Evolutionary conservation across 2,329 filamentous ascomycete genomes (phyloP).

Genomic region (Tolypocladium inflatum): DNA sequence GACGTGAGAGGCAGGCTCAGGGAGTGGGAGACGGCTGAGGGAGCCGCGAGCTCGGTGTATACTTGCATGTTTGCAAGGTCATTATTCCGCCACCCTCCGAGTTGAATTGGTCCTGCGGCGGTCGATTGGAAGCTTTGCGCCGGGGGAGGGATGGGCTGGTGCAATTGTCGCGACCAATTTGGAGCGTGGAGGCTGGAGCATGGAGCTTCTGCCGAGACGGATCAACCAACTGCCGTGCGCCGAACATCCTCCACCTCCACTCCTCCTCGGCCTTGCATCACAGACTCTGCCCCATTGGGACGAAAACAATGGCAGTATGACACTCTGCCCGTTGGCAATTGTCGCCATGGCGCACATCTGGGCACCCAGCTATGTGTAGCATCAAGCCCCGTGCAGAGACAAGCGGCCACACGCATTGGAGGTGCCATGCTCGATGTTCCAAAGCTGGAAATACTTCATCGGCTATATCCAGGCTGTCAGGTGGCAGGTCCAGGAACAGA

Average conservation of each 20-base stretch:
- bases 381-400: too few relatives aligned
- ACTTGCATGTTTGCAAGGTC: conserved; percentile 66
- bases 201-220: conserved; percentile 3
- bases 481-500: too few relatives aligned
- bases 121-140: not conserved
- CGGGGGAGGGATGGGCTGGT: not conserved
- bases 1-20: conserved; percentile 70
- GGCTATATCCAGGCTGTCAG: too few relatives aligned
- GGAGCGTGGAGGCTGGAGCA: not conserved
- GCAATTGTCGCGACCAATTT: not conserved
- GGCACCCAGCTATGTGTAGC: too few relatives aligned
- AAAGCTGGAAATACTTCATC: too few relatives aligned
- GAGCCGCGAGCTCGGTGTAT: conserved; percentile 91
- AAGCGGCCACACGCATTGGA: too few relatives aligned
- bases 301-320: too few relatives aligned
- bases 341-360: too few relatives aligned
- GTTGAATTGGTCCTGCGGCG: conserved; percentile 6
- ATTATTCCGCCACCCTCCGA: conserved; percentile 18
- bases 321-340: too few relatives aligned
- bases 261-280: too few relatives aligned
- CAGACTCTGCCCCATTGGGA: too few relatives aligned
- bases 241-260: not conserved
- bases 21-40: conserved; percentile 87
- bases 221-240: conserved; percentile 12
- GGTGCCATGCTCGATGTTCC: too few relatives aligned